Evolutionary conservation across 768 basidiomycete genomes (phyloP).

Genomic region (Tremella mesenterica): DNA sequence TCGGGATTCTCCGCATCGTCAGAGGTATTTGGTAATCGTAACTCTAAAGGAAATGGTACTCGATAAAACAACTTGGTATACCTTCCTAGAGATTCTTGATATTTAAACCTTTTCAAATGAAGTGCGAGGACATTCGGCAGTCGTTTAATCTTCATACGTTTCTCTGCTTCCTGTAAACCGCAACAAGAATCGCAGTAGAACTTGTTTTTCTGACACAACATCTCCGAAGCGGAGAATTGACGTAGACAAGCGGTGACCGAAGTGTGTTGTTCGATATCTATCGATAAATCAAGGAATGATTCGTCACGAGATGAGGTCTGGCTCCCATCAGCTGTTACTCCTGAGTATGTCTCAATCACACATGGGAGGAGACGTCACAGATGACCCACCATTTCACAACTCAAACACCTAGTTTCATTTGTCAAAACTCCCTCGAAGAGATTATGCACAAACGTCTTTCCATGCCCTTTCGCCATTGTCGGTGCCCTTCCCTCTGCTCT

Average conservation of each 20-base stretch:
- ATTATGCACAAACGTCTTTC: slow-evolving; percentile 71
- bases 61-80: slow-evolving; percentile 95
- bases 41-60: slow-evolving; percentile 89
- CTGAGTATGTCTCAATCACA: too few relatives aligned
- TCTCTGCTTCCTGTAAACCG: slow-evolving; percentile 94
- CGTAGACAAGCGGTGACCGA: slow-evolving; percentile 91
- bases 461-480: slow-evolving; percentile 13
- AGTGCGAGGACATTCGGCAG: slow-evolving; percentile 90
- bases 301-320: slow-evolving; percentile 90
- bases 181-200: slow-evolving; percentile 98
- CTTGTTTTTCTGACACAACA: slow-evolving; percentile 96
- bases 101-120: slow-evolving; percentile 97
- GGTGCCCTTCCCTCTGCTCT: slow-evolving; percentile 12
- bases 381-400: slow-evolving; percentile 81
- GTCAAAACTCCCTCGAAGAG: slow-evolving; percentile 90
- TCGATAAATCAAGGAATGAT: slow-evolving; percentile 92
- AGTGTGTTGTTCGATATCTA: slow-evolving; percentile 97
- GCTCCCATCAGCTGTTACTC: slow-evolving; percentile 3
- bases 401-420: slow-evolving; percentile 93
- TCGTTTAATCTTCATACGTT: slow-evolving; percentile 98
- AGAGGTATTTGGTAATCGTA: slow-evolving; percentile 92
- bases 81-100: slow-evolving; percentile 79
- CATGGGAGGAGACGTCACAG: background rate
- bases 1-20: slow-evolving; percentile 89
- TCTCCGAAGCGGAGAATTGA: slow-evolving; percentile 95